phyloP scores from a whole-genome alignment of 1,284 basidiomycete genomes.

The Leucoagaricus sp. region DNA sequence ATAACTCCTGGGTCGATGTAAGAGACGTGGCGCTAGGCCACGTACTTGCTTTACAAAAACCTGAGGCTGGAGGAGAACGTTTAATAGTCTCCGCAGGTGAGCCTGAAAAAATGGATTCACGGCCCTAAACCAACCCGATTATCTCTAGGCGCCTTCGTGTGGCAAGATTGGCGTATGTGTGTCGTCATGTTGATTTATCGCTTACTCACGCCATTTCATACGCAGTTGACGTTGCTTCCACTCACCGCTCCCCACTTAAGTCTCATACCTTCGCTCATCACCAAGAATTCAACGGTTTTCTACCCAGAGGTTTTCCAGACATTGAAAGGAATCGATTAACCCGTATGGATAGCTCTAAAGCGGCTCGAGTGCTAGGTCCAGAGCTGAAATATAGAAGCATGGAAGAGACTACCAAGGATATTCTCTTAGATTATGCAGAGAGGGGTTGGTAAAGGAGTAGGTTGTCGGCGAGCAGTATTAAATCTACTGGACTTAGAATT shows the following conservation, averaged over 20 bases:
- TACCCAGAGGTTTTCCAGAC: constrained; percentile 14
- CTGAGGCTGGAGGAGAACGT: constrained; percentile 61
- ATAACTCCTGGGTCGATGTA: constrained; percentile 42
- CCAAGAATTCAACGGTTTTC: neutral
- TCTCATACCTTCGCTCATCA: neutral
- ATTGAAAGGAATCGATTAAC: neutral
- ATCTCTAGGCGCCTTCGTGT: constrained; percentile 6
- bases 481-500: neutral
- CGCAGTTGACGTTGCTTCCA: neutral
- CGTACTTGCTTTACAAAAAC: constrained; percentile 50
- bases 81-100: constrained; percentile 40
- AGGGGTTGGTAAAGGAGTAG: constrained; percentile 8
- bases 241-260: neutral
- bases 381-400: constrained; percentile 43
- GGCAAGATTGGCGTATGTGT: constrained; percentile 19
- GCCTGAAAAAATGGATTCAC: neutral
- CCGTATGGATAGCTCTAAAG: constrained; percentile 38
- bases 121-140: neutral
- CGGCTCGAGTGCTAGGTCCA: constrained; percentile 40
- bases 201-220: neutral
- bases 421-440: constrained; percentile 35
- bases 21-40: constrained; percentile 46
- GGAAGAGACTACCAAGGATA: constrained; percentile 43
- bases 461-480: neutral
- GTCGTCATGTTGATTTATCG: neutral